Base-by-base conservation (phyloP, 257 asterid species). In the Paraleonurus japonicus region DNA sequence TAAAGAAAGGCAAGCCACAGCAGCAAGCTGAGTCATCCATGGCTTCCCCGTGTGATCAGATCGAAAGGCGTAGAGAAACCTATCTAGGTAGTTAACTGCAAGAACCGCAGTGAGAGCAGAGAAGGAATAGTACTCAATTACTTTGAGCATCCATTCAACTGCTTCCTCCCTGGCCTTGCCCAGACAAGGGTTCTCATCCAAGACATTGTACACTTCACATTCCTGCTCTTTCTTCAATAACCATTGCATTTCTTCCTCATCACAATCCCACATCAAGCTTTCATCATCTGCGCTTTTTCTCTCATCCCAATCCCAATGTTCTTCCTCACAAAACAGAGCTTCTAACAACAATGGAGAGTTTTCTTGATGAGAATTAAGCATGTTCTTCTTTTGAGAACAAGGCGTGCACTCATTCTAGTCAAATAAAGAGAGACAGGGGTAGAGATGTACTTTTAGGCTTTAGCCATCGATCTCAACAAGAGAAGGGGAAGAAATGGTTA, bases 1-100 rank as follows among this genome's bases (percentile, higher is more conserved):
- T 65, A 89, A 78, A 73, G 96, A 92, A 22, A 92, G 90, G 67
- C 89, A 92, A 60, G 92, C 89, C 27, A 92, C 96, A 54, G 95
- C 91, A 76, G 87, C 86, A 5, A 92, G 92, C 7, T 92, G 96
- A 69, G 67, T 59, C 85, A 83, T 86, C 96, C 96, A 89, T 72
- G 95, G 89, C 79, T 84, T 84, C 51, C 76, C 82, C 20, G 43
- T 24, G 12, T 17, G 57, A 17, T 79, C 80, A 37, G 79, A 79
- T 60, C 74, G 71, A 59, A 71, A 76, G 51, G 74, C 64, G 65
- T 10, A 66, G 24, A 87, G 78, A 75, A 89, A 89, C 48, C 94
- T 82, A 73, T 89, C 96, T 71, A 89, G 64, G 30, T 84, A 92
- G 82, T 80, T 84, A 8, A 85, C 86, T 45, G 96, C 96, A 76